Conservation (phyloP, 345 rosid genomes). For the Brassica cretica region DNA sequence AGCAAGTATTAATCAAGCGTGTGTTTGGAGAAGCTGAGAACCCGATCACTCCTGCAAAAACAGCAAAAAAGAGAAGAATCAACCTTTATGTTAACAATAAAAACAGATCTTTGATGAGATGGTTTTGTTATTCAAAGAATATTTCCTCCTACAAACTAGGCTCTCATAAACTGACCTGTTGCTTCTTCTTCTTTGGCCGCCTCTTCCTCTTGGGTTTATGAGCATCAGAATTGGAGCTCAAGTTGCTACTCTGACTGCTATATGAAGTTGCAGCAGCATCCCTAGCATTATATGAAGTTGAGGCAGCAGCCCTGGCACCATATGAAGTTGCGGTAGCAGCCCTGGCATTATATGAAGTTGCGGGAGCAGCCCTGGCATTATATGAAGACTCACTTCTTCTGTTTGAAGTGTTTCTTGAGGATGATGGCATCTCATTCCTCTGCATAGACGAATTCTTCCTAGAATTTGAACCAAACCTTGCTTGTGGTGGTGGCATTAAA, state of each 20-base stretch:
- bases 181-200: slow-evolving; percentile 89
- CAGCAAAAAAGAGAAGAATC: slow-evolving; percentile 3
- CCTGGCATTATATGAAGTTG: slow-evolving; percentile 52
- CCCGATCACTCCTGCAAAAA: slow-evolving; percentile 27
- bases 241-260: slow-evolving; percentile 80
- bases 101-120: slow-evolving; percentile 3
- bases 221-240: slow-evolving; percentile 97
- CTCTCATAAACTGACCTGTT: slow-evolving; percentile 41
- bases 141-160: neutral
- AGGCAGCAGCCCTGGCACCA: slow-evolving; percentile 46
- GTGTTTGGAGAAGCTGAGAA: slow-evolving; percentile 27
- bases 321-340: slow-evolving; percentile 53
- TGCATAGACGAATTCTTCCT: slow-evolving; percentile 52
- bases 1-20: neutral
- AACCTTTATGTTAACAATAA: slow-evolving; percentile 3
- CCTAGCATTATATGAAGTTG: slow-evolving; percentile 54
- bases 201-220: slow-evolving; percentile 92
- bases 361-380: slow-evolving; percentile 43
- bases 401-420: slow-evolving; percentile 59
- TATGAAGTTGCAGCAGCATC: slow-evolving; percentile 54
- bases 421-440: slow-evolving; percentile 59
- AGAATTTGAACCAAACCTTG: slow-evolving; percentile 74
- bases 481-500: slow-evolving; percentile 92
- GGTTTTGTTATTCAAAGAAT: neutral
- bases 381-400: slow-evolving; percentile 49